phyloP scores from a whole-genome alignment of 1,284 basidiomycete genomes.

The Heterobasidion irregulare region DNA sequence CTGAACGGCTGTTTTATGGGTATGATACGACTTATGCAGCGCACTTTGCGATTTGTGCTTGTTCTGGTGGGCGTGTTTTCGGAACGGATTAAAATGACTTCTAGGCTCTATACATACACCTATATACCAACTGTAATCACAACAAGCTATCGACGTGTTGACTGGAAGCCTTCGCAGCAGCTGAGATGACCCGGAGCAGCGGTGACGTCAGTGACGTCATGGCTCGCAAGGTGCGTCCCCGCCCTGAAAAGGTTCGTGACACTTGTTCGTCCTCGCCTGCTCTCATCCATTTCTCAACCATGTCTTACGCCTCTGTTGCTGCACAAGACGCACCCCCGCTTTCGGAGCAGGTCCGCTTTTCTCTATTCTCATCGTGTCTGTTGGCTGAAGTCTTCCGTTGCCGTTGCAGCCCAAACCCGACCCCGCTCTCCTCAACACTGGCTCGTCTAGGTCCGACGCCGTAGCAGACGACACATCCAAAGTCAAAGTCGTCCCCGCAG shows the following conservation, averaged over 20 bases:
- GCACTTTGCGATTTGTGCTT: too few species aligned
- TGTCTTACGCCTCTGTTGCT: conserved; percentile 64
- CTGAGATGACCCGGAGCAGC: background rate
- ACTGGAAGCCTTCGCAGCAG: background rate
- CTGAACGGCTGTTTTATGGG: conserved; percentile 21
- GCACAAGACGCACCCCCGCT: conserved; percentile 45
- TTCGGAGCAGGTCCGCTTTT: conserved; percentile 30
- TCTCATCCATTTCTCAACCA: conserved; percentile 14
- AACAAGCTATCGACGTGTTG: too few species aligned
- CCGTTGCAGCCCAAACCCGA: conserved; percentile 53
- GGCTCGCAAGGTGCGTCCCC: too few species aligned
- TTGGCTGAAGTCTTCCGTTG: background rate
- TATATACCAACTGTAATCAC: background rate
- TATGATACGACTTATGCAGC: background rate
- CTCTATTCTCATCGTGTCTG: conserved; percentile 2
- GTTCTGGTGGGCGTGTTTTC: too few species aligned
- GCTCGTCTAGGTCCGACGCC: conserved; percentile 16
- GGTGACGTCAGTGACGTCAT: background rate
- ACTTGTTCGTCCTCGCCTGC: too few species aligned
- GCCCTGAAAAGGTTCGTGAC: too few species aligned
- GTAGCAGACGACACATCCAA: conserved; percentile 41
- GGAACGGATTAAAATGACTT: too few species aligned
- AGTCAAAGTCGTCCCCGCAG: conserved; percentile 41
- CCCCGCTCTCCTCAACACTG: conserved; percentile 48
- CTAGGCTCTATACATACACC: background rate